Conservation (phyloP, 2,329 filamentous ascomycete genomes). For the Tricladium varicosporioides region DNA sequence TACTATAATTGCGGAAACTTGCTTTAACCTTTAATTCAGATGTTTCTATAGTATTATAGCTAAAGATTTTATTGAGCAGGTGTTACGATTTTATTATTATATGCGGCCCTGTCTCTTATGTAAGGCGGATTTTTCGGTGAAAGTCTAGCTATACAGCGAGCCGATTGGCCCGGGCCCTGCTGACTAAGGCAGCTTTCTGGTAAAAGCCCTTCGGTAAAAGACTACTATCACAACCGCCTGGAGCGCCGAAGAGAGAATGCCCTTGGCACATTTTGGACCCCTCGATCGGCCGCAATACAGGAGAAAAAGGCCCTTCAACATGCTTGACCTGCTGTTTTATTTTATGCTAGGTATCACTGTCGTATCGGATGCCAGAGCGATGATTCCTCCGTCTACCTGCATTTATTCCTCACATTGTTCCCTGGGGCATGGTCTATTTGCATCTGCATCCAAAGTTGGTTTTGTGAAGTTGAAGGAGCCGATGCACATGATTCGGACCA, state of each 20-base stretch:
- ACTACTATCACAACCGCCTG: no score
- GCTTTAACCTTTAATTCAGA: background rate
- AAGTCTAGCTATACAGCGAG: no score
- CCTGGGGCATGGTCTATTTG: background rate
- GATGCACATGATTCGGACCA: background rate
- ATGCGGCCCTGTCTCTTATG: no score
- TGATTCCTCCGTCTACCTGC: conserved; percentile 14
- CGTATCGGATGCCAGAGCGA: conserved; percentile 12
- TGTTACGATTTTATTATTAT: no score
- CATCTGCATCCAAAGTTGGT: conserved; percentile 3
- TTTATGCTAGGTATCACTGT: background rate
- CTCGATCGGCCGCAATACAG: no score
- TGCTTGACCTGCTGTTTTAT: no score
- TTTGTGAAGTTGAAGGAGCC: background rate
- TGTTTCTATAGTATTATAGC: background rate
- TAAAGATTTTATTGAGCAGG: conserved; percentile 3
- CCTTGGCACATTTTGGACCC: background rate
- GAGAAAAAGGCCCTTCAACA: background rate
- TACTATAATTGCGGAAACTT: background rate
- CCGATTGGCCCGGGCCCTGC: no score
- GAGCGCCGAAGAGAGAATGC: background rate
- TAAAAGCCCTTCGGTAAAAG: no score
- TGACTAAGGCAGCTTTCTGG: no score
- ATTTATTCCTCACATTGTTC: conserved; percentile 1
- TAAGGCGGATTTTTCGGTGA: no score